Evolutionary conservation across 345 rosid genomes (phyloP).

Genomic region (Tarenaya hassleriana): DNA sequence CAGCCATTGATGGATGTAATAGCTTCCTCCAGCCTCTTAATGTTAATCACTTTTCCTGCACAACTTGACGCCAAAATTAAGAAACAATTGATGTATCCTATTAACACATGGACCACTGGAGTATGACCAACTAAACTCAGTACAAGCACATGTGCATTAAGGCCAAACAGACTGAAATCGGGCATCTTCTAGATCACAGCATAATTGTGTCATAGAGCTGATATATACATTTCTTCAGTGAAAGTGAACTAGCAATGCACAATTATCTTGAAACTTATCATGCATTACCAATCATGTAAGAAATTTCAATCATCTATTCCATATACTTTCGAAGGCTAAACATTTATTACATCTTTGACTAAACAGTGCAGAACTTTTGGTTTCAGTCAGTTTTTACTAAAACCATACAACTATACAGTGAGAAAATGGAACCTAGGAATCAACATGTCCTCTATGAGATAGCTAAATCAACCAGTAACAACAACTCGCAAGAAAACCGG

Average conservation of each 20-base stretch:
- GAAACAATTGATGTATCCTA: constrained; percentile 36
- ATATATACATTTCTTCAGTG: background rate
- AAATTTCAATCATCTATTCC: no score
- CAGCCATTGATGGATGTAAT: constrained; percentile 86
- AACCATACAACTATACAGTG: background rate
- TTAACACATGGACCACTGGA: constrained; percentile 16
- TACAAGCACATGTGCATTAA: constrained; percentile 20
- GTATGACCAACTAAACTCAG: background rate
- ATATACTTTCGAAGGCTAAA: no score
- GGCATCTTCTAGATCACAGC: constrained; percentile 6
- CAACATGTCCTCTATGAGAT: background rate
- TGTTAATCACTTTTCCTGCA: constrained; percentile 92
- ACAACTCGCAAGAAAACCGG: background rate
- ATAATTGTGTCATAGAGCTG: background rate
- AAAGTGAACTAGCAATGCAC: no score
- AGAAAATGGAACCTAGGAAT: no score
- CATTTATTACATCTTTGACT: no score
- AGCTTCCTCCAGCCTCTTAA: constrained; percentile 78
- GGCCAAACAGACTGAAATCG: constrained; percentile 1
- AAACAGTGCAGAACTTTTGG: no score
- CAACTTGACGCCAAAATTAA: constrained; percentile 57
- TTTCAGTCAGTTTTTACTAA: background rate
- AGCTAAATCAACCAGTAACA: background rate
- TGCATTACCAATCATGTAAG: no score
- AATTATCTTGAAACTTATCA: no score